Conservation (phyloP, 192 early-diverging fungal species). For the Tieghemiomyces parasiticus region DNA sequence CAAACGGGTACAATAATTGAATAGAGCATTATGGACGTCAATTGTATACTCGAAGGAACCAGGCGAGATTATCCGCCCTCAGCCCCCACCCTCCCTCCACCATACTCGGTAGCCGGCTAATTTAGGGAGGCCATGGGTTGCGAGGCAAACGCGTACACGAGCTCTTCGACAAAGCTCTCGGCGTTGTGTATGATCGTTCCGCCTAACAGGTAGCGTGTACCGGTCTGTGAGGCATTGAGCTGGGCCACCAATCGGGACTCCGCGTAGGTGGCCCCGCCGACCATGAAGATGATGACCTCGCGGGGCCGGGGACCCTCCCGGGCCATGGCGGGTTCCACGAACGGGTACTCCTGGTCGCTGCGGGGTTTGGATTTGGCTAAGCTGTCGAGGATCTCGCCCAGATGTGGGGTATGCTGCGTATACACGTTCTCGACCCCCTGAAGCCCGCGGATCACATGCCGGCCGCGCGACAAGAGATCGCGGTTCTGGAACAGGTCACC, state of each 20-base stretch:
- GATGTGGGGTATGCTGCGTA: slow-evolving; percentile 83
- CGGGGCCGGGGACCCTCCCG: slow-evolving; percentile 51
- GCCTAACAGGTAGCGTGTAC: slow-evolving; percentile 75
- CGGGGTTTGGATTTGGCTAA: slow-evolving; percentile 67
- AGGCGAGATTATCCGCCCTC: not conserved
- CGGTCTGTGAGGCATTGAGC: slow-evolving; percentile 59
- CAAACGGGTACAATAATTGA: too few relatives aligned
- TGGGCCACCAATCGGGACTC: slow-evolving; percentile 77
- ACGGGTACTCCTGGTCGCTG: slow-evolving; percentile 64
- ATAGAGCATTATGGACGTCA: not conserved
- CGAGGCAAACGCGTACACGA: slow-evolving; percentile 11
- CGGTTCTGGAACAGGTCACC: slow-evolving; percentile 84
- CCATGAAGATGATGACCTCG: slow-evolving; percentile 90
- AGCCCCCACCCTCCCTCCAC: not conserved
- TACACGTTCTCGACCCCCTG: slow-evolving; percentile 97
- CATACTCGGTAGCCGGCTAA: not conserved
- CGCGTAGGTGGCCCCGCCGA: slow-evolving; percentile 90
- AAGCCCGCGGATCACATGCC: slow-evolving; percentile 84
- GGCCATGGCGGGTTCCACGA: slow-evolving; percentile 38
- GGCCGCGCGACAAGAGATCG: slow-evolving; percentile 67
- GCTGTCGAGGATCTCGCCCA: slow-evolving; percentile 63
- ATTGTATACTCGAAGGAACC: not conserved
- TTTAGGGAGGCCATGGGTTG: too few relatives aligned
- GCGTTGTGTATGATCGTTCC: slow-evolving; percentile 82
- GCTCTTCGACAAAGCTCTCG: slow-evolving; percentile 17